Conservation (phyloP, 208 protist genomes). For the Naegleria gruberi region DNA sequence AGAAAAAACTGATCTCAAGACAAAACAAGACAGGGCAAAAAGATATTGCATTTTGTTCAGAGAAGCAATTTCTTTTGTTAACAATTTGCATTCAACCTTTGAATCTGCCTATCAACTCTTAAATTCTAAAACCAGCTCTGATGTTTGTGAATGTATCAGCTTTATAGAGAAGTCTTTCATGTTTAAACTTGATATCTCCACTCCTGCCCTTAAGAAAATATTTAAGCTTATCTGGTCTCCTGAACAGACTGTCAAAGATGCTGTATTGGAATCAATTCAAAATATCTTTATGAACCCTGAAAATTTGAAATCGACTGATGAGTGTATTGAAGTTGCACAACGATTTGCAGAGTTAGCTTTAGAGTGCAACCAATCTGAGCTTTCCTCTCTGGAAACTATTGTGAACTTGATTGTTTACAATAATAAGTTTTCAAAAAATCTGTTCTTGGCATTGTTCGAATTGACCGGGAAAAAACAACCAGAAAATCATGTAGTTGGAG, state of each 20-base stretch:
- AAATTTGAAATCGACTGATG: not conserved
- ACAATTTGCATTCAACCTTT: not conserved
- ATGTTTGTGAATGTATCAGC: not conserved
- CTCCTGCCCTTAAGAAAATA: not conserved
- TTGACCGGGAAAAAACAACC: not conserved
- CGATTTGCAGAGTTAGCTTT: not conserved
- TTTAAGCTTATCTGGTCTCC: not conserved
- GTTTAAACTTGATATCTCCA: not conserved
- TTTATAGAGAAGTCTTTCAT: not conserved
- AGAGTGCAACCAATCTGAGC: not conserved
- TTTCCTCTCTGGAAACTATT: not conserved
- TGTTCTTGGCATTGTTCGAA: constrained; percentile 11
- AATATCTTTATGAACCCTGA: not conserved
- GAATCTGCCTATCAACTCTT: not conserved
- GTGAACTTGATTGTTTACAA: not conserved
- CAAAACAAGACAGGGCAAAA: too few species aligned
- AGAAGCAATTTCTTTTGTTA: not conserved
- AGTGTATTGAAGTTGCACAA: not conserved
- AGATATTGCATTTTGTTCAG: not conserved
- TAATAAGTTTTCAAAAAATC: not conserved
- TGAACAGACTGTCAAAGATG: not conserved
- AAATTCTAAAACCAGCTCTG: not conserved
- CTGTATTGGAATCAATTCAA: not conserved
- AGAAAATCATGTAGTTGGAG: constrained; percentile 19
- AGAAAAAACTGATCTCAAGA: not conserved